These are phyloP conservation scores for Pichia sp. DNA, from an alignment of 1,139 yeast genomes.

Conservation along the genomic window DNA sequence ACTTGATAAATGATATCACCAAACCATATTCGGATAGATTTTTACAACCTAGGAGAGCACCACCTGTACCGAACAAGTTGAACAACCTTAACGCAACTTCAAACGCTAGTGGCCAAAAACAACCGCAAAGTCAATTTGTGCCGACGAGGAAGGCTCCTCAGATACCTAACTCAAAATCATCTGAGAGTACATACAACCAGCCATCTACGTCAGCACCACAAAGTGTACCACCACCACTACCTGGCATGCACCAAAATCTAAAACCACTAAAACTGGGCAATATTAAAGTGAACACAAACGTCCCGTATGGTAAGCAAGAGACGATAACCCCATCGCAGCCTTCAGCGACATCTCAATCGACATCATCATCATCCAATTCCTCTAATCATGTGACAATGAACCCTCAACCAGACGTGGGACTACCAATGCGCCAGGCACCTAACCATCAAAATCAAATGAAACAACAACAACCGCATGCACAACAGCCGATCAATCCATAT, in stretches of 20 bases:
- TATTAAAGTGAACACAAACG: slow-evolving; percentile 4
- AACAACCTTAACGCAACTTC: neutral
- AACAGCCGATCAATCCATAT: slow-evolving; percentile 11
- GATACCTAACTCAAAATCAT: slow-evolving; percentile 16
- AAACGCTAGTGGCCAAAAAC: neutral
- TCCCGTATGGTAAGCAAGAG: no score
- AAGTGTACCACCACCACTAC: slow-evolving; percentile 11
- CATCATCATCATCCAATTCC: slow-evolving; percentile 1
- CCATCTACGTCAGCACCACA: slow-evolving; percentile 21
- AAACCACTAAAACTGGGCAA: slow-evolving; percentile 5
- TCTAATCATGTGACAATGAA: neutral
- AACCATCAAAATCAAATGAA: slow-evolving; percentile 14
- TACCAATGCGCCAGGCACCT: slow-evolving; percentile 39
- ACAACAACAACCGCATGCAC: slow-evolving; percentile 1
- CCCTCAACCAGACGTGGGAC: slow-evolving; percentile 21
- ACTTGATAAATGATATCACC: slow-evolving; percentile 23
- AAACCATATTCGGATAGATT: slow-evolving; percentile 30
- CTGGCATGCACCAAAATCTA: neutral
- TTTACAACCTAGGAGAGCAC: slow-evolving; percentile 47
- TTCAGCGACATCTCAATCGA: slow-evolving; percentile 4
- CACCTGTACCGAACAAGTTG: slow-evolving; percentile 41
- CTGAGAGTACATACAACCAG: slow-evolving; percentile 8
- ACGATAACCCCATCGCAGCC: no score
- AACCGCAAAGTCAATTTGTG: neutral
- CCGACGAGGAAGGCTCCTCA: slow-evolving; percentile 25